These are phyloP conservation scores for Scutellaria minor DNA, from an alignment of 257 asterid species.

Conservation along the genomic window DNA sequence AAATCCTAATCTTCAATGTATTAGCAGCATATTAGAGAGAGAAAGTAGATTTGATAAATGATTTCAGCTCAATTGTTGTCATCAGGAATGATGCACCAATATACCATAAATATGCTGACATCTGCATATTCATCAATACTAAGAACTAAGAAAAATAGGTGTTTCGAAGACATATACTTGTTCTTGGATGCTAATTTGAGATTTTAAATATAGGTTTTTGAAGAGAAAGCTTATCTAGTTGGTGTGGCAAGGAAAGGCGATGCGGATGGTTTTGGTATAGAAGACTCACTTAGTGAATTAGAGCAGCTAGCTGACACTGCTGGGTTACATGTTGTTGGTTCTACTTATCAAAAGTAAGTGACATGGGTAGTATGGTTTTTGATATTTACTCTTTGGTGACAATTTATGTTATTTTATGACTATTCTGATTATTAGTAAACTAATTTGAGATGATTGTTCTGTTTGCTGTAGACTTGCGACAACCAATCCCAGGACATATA, in stretches of 20 bases:
- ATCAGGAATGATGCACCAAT: too few relatives aligned
- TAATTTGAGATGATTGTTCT: constrained; percentile 33
- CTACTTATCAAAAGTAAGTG: constrained; percentile 87
- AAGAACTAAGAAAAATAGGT: neutral
- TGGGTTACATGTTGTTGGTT: constrained; percentile 86
- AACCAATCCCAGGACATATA: constrained; percentile 89
- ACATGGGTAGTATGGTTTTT: constrained; percentile 27
- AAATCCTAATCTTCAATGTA: neutral
- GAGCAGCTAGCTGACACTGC: constrained; percentile 98
- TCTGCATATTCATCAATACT: neutral
- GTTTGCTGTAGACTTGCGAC: constrained; percentile 65
- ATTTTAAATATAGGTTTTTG: constrained; percentile 62
- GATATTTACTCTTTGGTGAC: constrained; percentile 5
- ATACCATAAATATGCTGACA: too few relatives aligned
- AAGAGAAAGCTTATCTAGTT: constrained; percentile 89
- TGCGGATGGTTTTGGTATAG: constrained; percentile 61
- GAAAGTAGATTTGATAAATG: too few relatives aligned
- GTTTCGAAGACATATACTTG: constrained; percentile 20
- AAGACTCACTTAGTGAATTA: constrained; percentile 88
- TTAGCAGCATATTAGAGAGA: too few relatives aligned
- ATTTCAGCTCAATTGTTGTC: too few relatives aligned
- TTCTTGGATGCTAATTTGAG: constrained; percentile 27
- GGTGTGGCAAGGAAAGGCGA: constrained; percentile 85
- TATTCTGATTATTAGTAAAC: constrained; percentile 19
- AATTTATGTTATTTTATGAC: neutral